Evolutionary conservation across 2,329 filamentous ascomycete species (phyloP), one percentile per base, ranked within the genome.

Genomic region (Xylariaceae sp.): DNA sequence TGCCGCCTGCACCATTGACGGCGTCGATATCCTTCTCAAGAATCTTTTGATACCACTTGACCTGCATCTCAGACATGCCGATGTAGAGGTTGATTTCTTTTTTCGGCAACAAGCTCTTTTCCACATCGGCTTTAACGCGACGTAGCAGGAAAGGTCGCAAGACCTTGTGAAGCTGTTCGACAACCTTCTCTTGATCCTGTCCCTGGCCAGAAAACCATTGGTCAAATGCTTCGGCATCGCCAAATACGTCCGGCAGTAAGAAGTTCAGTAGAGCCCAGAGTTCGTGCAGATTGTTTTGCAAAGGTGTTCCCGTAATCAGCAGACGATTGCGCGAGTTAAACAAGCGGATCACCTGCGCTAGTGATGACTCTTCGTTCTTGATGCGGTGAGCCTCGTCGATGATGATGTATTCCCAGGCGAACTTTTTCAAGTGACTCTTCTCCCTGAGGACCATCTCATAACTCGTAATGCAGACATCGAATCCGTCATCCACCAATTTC

Each of bases 391-490:
- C 85, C 77, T 99, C 94, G 70, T 99, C 94, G 65, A 99, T 96
- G 67, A 99, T 96, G 74, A 99, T 99, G 75, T 99, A 99, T 74
- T 99, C 93, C 94, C 94, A 99, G 0, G 94, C 92, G 73, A 99
- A 96, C 74, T 97, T 97, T 78, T 94, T 96, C 66, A 99, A 76
- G 67, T 96, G 91, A 1, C 89, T 81, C 78, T 99, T 97, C 73
- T 99, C 94, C 59, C 94, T 86, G 10, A 99, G 81, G 61, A 99
- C 92, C 93, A 99, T 97, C 74, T 99, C 94, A 77, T 99, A 99
- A 73, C 92, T 97, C 11, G 94, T 99, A 72, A 99, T 90, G 77
- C 93, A 97, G 15, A 97, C 93, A 70, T 99, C 94, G 67, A 99
- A 99, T 66, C 96, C 90, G 73, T 97, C 92, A 61, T 95, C 90